Percentiles rank a stretch among this genome's conserved stretches.
These are phyloP conservation scores for Phialophora tarda DNA, from an alignment of 2,329 filamentous ascomycete species.

Conservation along the genomic window DNA sequence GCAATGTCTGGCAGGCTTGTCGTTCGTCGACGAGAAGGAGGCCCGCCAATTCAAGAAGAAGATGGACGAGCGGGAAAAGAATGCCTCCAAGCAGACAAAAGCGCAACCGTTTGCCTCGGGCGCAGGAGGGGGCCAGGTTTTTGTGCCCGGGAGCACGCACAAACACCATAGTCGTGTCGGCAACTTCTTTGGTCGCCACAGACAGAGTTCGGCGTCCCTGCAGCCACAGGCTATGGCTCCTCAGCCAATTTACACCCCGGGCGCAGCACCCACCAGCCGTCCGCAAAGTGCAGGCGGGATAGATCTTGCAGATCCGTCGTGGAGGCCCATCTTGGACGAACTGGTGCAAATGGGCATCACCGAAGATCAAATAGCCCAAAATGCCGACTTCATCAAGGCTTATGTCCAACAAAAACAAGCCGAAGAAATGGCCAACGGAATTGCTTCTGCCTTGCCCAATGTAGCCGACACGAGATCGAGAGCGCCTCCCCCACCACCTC, in stretches of 20 bases:
- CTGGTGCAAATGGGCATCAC: slow-evolving; percentile 69
- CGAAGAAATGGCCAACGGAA: slow-evolving; percentile 48
- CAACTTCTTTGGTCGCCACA: slow-evolving; percentile 58
- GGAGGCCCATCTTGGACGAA: slow-evolving; percentile 66
- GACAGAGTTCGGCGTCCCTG: slow-evolving; percentile 51
- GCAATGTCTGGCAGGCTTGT: slow-evolving; percentile 85
- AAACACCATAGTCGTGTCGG: slow-evolving; percentile 57
- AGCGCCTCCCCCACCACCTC: slow-evolving; percentile 64
- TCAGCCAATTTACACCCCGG: slow-evolving; percentile 36
- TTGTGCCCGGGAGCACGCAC: slow-evolving; percentile 48
- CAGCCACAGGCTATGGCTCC: slow-evolving; percentile 39
- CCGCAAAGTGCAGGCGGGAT: slow-evolving; percentile 48
- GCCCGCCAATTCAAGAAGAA: slow-evolving; percentile 97
- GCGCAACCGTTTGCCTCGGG: slow-evolving; percentile 71
- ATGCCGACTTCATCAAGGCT: slow-evolving; percentile 70
- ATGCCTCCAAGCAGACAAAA: slow-evolving; percentile 84
- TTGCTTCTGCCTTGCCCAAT: slow-evolving; percentile 48
- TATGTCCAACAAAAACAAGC: slow-evolving; percentile 70
- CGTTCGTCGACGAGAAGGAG: slow-evolving; percentile 96
- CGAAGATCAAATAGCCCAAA: slow-evolving; percentile 69
- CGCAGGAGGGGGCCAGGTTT: slow-evolving; percentile 56
- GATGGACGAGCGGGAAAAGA: slow-evolving; percentile 94
- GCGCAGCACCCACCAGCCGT: slow-evolving; percentile 32
- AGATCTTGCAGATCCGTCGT: slow-evolving; percentile 66
- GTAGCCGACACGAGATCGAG: slow-evolving; percentile 46